Evolutionary conservation across 768 basidiomycete species (phyloP), one percentile per base, ranked within the genome.

Genomic region (Termitomyces titanicus): DNA sequence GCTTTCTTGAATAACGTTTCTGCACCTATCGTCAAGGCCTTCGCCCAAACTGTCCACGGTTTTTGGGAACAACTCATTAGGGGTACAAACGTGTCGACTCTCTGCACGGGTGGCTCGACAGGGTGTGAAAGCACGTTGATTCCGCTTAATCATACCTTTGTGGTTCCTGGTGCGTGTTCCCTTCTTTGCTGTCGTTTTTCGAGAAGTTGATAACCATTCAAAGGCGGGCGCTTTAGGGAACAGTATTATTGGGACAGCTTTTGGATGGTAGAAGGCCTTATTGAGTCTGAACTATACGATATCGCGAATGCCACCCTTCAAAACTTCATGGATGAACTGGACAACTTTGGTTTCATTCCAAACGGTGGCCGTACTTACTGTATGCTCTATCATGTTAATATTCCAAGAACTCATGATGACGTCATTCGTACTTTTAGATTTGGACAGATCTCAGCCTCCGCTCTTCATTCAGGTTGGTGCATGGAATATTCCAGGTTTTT

Each of bases 301-400:
- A 77, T 90, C 51, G 89, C 81, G 54, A 89, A 90, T 59, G 83
- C 76, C 11, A 90, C 93, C 0, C 73, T 97, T 33, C 84, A 91
- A 59, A 96, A 97, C 72, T 97, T 98, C 65, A 94, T 97, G 93
- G 94, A 98, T 64, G 87, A 96, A 66, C 74, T 98, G 44, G 83
- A 88, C 38, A 66, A 67, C 22, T 83, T 90, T 63, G 95, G 94
- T 0, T 98, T 97, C 73, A 87, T 98, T 58, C 95, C 95, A 1
- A 98, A 97, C 63, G 95, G 95, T 7, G 94, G 93, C 3, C 80
- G 94, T 11, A 92, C 90, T 48, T 97, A 97, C 64, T 97, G 88
- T 87, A 63, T 47, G 70, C n/a, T n/a, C n/a, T n/a, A n/a, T n/a
- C n/a, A n/a, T n/a, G n/a, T n/a, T n/a, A n/a, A n/a, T n/a, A n/a